Evolutionary conservation across 352 stramenopile genomes (phyloP).

Genomic region (Pythium dissotocum): DNA sequence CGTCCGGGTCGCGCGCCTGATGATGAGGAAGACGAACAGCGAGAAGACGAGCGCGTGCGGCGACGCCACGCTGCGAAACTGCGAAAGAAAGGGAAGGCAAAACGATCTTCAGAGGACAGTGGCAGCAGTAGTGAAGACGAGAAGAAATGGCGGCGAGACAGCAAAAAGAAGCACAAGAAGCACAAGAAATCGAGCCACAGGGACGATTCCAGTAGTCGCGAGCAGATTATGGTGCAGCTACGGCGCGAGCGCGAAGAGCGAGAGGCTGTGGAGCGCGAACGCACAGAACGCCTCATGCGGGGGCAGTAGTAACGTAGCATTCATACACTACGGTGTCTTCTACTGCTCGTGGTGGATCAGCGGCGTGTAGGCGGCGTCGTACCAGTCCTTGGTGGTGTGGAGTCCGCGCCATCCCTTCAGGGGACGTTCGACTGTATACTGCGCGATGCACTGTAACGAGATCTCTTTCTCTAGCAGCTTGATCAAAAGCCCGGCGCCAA

Average conservation of each 20-base stretch:
- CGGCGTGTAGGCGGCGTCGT: constrained; percentile 82
- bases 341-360: constrained; percentile 67
- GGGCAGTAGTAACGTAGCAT: constrained; percentile 6
- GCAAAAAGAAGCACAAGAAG: constrained; percentile 21
- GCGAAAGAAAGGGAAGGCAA: not conserved
- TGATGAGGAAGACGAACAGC: constrained; percentile 10
- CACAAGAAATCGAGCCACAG: constrained; percentile 4
- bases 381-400: constrained; percentile 86
- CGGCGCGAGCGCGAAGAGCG: constrained; percentile 27
- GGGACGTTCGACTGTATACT: constrained; percentile 68
- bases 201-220: constrained; percentile 9
- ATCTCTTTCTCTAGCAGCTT: constrained; percentile 78
- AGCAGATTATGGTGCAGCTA: constrained; percentile 9
- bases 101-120: not conserved
- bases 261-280: constrained; percentile 20
- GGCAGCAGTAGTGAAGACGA: not conserved
- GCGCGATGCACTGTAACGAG: constrained; percentile 68
- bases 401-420: constrained; percentile 76
- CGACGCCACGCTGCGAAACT: not conserved
- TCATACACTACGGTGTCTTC: not conserved
- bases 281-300: constrained; percentile 19
- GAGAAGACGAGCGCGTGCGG: constrained; percentile 22
- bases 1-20: constrained; percentile 8
- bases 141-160: constrained; percentile 9
- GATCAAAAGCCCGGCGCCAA: constrained; percentile 48